Conservation (phyloP, 2,329 filamentous ascomycete species). For the Apiospora pterosperma region DNA sequence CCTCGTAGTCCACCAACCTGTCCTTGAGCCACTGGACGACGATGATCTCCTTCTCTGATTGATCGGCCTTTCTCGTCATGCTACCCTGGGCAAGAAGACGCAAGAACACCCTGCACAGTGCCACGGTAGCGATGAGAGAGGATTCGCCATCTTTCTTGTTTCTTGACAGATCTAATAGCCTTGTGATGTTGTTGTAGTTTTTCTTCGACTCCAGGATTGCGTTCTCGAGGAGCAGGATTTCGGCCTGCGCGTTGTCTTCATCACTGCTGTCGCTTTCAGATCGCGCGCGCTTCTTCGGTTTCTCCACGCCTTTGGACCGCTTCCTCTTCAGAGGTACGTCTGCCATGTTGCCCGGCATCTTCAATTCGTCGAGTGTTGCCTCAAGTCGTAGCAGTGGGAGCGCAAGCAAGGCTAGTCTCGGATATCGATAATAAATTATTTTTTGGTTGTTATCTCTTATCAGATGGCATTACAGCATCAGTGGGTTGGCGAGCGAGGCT, state of each 20-base stretch:
- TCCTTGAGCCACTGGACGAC: constrained; percentile 78
- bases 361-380: not conserved
- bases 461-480: not conserved
- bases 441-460: not conserved
- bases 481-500: not conserved
- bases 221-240: constrained; percentile 72
- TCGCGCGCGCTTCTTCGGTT: constrained; percentile 49
- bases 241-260: constrained; percentile 50
- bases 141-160: constrained; percentile 49
- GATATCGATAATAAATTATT: not conserved
- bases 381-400: not conserved
- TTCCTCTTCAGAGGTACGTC: constrained; percentile 49
- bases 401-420: not conserved
- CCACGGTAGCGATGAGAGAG: constrained; percentile 68
- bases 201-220: constrained; percentile 82
- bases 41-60: constrained; percentile 69
- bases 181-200: constrained; percentile 87
- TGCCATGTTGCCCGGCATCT: constrained; percentile 24
- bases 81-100: constrained; percentile 72
- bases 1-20: constrained; percentile 68
- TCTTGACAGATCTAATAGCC: constrained; percentile 60
- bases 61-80: constrained; percentile 61
- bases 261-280: constrained; percentile 43
- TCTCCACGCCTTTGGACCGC: constrained; percentile 38
- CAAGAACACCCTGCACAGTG: constrained; percentile 83